These are phyloP conservation scores for Cephaloascus fragrans DNA, from an alignment of 805 yeast genomes.

Conservation along the genomic window DNA sequence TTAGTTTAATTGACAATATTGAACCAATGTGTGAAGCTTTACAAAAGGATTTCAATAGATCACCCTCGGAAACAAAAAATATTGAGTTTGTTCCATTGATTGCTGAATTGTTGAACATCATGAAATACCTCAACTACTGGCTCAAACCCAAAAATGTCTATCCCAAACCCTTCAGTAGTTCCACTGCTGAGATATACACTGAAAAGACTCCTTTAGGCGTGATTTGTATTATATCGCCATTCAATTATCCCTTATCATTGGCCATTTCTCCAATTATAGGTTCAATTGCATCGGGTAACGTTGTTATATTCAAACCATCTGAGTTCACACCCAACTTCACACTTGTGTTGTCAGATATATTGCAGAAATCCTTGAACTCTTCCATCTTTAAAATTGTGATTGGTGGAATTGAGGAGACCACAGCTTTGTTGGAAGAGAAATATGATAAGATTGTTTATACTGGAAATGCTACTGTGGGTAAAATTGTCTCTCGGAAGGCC, in stretches of 20 bases:
- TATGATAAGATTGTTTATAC: constrained; percentile 84
- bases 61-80: constrained; percentile 49
- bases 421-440: constrained; percentile 42
- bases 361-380: constrained; percentile 43
- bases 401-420: constrained; percentile 57
- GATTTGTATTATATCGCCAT: constrained; percentile 67
- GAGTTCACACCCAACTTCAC: constrained; percentile 64
- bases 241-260: constrained; percentile 69
- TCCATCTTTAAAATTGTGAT: constrained; percentile 53
- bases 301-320: constrained; percentile 66
- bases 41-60: constrained; percentile 55
- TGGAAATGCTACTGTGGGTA: constrained; percentile 72
- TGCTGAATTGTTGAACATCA: constrained; percentile 49
- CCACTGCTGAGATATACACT: constrained; percentile 23
- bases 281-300: constrained; percentile 81
- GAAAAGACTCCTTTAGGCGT: constrained; percentile 45
- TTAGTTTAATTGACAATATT: constrained; percentile 48
- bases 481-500: constrained; percentile 67
- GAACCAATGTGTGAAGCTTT: constrained; percentile 50
- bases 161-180: constrained; percentile 25
- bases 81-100: constrained; percentile 45
- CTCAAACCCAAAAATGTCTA: constrained; percentile 36
- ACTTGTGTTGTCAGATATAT: constrained; percentile 40
- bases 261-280: constrained; percentile 59
- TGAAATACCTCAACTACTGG: constrained; percentile 54